Evolutionary conservation across 345 rosid genomes (phyloP).

Genomic region (Aquilaria malaccensis): DNA sequence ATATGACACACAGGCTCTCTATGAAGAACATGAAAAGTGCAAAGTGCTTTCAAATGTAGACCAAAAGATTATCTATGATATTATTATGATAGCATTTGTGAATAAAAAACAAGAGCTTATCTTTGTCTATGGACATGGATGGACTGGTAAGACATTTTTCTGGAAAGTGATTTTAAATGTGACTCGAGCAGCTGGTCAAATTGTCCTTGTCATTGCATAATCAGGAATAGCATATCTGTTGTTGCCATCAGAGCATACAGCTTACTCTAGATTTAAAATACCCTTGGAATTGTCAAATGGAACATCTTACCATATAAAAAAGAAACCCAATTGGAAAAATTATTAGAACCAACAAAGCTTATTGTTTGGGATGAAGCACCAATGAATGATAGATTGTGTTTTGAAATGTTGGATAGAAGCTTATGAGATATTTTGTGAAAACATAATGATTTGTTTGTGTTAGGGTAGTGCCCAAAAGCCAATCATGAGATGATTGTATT

Average conservation of each 20-base stretch:
- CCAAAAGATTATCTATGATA: neutral
- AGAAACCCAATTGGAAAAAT: neutral
- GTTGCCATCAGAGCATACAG: neutral
- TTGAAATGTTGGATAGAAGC: neutral
- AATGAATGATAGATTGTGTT: slow-evolving; percentile 4
- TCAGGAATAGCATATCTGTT: neutral
- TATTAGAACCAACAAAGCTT: neutral
- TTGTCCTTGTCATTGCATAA: neutral
- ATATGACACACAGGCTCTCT: neutral
- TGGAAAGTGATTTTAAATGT: neutral
- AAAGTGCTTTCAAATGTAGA: neutral
- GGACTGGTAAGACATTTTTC: neutral
- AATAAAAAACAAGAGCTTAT: neutral
- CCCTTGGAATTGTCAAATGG: neutral
- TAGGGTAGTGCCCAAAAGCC: no score
- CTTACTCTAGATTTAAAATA: slow-evolving; percentile 9
- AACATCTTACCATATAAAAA: slow-evolving; percentile 5
- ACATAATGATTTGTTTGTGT: neutral
- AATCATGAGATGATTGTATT: no score
- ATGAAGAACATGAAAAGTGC: neutral
- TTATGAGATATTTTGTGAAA: neutral
- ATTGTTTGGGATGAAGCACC: slow-evolving; percentile 14
- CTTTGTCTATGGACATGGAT: neutral
- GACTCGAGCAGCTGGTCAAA: neutral
- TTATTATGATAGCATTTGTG: neutral